These are phyloP conservation scores for Dactylonectria macrodidyma DNA, from an alignment of 2,329 filamentous ascomycete species.

Conservation along the genomic window DNA sequence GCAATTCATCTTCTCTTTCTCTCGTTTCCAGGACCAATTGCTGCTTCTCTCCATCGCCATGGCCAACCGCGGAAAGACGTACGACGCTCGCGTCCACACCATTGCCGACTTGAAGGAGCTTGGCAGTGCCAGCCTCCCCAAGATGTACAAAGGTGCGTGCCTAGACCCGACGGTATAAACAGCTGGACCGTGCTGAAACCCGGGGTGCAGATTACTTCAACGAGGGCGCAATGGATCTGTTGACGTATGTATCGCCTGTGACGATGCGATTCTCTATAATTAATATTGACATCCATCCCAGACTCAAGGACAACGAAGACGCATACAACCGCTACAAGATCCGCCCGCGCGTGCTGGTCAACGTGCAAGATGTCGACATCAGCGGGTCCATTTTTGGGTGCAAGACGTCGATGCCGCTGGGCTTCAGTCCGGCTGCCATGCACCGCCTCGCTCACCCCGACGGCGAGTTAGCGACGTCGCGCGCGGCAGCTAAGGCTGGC, in stretches of 20 bases:
- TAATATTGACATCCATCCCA: constrained; percentile 47
- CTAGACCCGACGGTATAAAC: background rate
- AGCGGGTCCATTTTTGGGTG: constrained; percentile 40
- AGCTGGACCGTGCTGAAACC: constrained; percentile 18
- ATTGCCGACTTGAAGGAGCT: constrained; percentile 39
- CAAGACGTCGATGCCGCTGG: constrained; percentile 63
- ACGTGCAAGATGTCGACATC: constrained; percentile 44
- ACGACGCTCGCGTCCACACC: constrained; percentile 37
- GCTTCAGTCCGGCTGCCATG: constrained; percentile 69
- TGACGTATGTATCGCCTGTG: constrained; percentile 34
- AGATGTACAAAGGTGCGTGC: constrained; percentile 38
- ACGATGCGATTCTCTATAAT: background rate
- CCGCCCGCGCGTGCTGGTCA: constrained; percentile 52
- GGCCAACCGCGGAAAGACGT: constrained; percentile 39
- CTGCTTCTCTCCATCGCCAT: constrained; percentile 17
- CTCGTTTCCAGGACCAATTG: background rate
- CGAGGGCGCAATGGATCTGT: constrained; percentile 67
- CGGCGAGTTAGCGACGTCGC: constrained; percentile 65
- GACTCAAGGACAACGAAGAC: constrained; percentile 66
- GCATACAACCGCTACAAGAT: constrained; percentile 67
- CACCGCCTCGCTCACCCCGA: constrained; percentile 68
- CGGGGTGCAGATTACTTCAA: constrained; percentile 66
- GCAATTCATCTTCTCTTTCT: background rate
- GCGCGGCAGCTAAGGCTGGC: constrained; percentile 51
- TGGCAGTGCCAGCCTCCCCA: constrained; percentile 34